phyloP scores from a whole-genome alignment of 345 rosid species.

The Sisymbrium altissimum region DNA sequence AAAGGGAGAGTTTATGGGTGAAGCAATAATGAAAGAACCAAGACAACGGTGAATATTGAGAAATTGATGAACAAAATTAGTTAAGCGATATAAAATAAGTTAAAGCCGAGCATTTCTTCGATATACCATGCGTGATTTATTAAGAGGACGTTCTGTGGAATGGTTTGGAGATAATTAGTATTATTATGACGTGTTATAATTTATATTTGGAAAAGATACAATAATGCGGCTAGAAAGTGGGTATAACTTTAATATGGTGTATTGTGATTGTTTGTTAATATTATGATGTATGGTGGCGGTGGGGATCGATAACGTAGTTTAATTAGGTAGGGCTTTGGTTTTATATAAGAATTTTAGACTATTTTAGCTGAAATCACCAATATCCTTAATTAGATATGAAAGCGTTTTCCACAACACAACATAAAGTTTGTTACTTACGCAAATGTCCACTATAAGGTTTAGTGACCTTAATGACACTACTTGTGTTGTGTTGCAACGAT shows the following conservation, averaged over 20 bases:
- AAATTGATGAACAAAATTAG: too few species aligned
- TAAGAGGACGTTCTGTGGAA: neutral
- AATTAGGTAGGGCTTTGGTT: neutral
- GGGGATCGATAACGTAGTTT: conserved; percentile 15
- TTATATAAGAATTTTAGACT: neutral
- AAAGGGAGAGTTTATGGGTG: neutral
- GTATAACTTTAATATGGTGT: conserved; percentile 6
- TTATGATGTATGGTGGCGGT: conserved; percentile 2
- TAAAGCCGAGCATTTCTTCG: neutral
- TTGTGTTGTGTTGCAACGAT: neutral
- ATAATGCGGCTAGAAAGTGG: conserved; percentile 12
- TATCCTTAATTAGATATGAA: neutral
- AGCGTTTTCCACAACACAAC: neutral
- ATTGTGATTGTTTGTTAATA: neutral
- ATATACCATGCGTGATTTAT: neutral
- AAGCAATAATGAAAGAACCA: neutral
- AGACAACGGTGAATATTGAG: too few species aligned
- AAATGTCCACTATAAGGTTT: neutral
- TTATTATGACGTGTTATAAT: neutral
- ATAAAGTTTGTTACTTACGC: neutral
- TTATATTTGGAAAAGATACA: neutral
- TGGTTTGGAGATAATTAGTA: neutral
- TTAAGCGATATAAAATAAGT: neutral
- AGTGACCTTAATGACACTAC: neutral
- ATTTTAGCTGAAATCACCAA: neutral